These are phyloP conservation scores for Arthonia radiata DNA, from an alignment of 495 filamentous ascomycete genomes.

Conservation along the genomic window DNA sequence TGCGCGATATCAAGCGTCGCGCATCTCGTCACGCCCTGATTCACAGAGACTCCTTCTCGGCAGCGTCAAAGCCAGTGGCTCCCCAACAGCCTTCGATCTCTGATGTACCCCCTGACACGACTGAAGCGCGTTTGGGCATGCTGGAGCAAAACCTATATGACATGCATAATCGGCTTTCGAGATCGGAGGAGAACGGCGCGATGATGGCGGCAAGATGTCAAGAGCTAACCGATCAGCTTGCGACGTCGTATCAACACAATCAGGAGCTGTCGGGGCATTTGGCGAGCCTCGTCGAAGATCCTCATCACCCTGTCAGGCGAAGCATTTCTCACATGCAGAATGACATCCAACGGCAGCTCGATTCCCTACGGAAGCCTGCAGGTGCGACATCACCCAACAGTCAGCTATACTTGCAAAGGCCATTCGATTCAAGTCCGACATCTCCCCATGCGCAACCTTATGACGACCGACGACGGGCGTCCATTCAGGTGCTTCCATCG, in stretches of 20 bases:
- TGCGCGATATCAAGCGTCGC: constrained; percentile 87
- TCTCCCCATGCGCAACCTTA: constrained; percentile 76
- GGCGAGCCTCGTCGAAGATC: constrained; percentile 41
- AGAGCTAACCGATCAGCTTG: constrained; percentile 54
- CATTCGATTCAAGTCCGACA: constrained; percentile 29
- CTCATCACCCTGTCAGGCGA: constrained; percentile 18
- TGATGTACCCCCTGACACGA: constrained; percentile 47
- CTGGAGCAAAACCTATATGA: constrained; percentile 72
- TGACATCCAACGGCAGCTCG: not conserved
- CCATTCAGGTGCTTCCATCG: constrained; percentile 15
- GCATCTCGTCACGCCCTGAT: constrained; percentile 92
- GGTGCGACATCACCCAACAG: not conserved
- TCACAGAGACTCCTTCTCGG: constrained; percentile 76
- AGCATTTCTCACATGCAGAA: not conserved
- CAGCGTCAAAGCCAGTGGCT: constrained; percentile 49
- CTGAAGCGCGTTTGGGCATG: constrained; percentile 46
- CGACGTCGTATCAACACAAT: constrained; percentile 49
- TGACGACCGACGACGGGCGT: constrained; percentile 45
- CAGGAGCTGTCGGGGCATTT: constrained; percentile 55
- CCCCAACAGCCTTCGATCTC: too few relatives aligned
- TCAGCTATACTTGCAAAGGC: not conserved
- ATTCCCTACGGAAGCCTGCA: not conserved
- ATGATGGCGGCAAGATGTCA: constrained; percentile 61
- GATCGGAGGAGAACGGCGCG: constrained; percentile 63
- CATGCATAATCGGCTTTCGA: constrained; percentile 43